Base-by-base conservation (phyloP, 352 stramenopile species). In the Elongisporangium prolatum region DNA sequence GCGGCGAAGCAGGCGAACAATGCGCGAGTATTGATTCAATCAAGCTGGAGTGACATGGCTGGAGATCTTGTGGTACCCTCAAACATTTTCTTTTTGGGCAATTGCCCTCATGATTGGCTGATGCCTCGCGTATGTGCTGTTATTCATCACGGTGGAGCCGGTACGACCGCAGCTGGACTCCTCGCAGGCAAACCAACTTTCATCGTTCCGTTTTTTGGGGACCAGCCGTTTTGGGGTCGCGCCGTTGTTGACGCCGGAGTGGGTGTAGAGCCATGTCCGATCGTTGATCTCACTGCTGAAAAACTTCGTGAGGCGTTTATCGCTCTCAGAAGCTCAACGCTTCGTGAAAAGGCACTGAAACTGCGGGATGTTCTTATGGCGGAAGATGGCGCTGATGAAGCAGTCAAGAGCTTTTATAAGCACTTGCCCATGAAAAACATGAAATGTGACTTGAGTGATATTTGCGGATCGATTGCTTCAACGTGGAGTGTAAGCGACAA, bases 171-270 rank as follows among this genome's bases (percentile, higher is more conserved):
- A 3, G 88, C 91, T 3, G 93, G 91, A 21, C 71, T 98, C 3
- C 55, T 93, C 7, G 86, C 85, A 25, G 90, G 89, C 3, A 91
- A 97, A 28, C 92, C 93, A 2, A 98, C 90, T 4, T 89, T 98
- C 61, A 86, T 98, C 24, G 93, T 92, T 64, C 93, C 93, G 14
- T 98, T 98, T 60, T 98, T 98, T 67, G 90, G 88, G 16, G 93
- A 98, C 66, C 93, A 98, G 63, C 84, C 77, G 25, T 97, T 98
- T 69, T 98, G 92, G 93, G 91, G 88, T 2, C 77, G 90, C n/a
- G 89, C 93, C 1, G 84, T 97, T 0, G 69, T 86, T 18, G 77
- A 69, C 1, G 75, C 84, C 10, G 78, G 86, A 10, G 89, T 96
- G 0, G 92, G 92, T 16, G 84, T 93, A 1, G 66, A 77, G 47